These are phyloP conservation scores for Nicotiana otophora DNA, from an alignment of 257 asterid species.

Conservation along the genomic window DNA sequence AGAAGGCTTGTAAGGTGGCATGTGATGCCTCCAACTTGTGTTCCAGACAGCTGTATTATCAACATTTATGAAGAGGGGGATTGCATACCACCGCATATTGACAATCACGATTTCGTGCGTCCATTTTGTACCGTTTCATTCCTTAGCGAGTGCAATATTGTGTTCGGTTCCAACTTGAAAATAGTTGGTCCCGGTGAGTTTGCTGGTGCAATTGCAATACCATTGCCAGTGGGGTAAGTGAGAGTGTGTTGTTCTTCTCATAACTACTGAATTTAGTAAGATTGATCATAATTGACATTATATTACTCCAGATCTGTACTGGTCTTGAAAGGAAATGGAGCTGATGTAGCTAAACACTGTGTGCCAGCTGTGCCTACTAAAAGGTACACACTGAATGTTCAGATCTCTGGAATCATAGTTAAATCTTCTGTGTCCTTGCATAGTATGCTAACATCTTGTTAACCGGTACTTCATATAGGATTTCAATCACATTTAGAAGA, in stretches of 20 bases:
- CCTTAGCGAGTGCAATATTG: slow-evolving; percentile 36
- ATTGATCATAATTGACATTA: slow-evolving; percentile 2
- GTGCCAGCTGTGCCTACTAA: slow-evolving; percentile 39
- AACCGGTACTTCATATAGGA: slow-evolving; percentile 33
- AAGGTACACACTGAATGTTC: slow-evolving; percentile 22
- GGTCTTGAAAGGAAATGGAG: slow-evolving; percentile 41
- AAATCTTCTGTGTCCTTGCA: background rate
- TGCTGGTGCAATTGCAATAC: slow-evolving; percentile 28
- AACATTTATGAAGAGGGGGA: slow-evolving; percentile 41
- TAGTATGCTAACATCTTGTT: slow-evolving; percentile 2
- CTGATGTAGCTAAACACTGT: slow-evolving; percentile 47
- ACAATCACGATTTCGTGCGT: slow-evolving; percentile 40
- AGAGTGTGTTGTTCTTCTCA: background rate
- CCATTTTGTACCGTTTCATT: slow-evolving; percentile 45
- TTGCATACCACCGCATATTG: slow-evolving; percentile 47
- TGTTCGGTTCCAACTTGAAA: slow-evolving; percentile 38
- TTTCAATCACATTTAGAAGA: slow-evolving; percentile 85
- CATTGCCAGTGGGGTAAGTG: slow-evolving; percentile 45
- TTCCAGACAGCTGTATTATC: slow-evolving; percentile 46
- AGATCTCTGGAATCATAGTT: background rate
- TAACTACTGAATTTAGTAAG: background rate
- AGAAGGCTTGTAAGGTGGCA: slow-evolving; percentile 42
- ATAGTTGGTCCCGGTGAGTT: slow-evolving; percentile 29
- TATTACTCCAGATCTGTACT: slow-evolving; percentile 37
- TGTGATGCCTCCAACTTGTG: slow-evolving; percentile 37